These are phyloP conservation scores for Teratosphaeria epicoccoides DNA, from an alignment of 2,329 filamentous ascomycete species.

Conservation along the genomic window DNA sequence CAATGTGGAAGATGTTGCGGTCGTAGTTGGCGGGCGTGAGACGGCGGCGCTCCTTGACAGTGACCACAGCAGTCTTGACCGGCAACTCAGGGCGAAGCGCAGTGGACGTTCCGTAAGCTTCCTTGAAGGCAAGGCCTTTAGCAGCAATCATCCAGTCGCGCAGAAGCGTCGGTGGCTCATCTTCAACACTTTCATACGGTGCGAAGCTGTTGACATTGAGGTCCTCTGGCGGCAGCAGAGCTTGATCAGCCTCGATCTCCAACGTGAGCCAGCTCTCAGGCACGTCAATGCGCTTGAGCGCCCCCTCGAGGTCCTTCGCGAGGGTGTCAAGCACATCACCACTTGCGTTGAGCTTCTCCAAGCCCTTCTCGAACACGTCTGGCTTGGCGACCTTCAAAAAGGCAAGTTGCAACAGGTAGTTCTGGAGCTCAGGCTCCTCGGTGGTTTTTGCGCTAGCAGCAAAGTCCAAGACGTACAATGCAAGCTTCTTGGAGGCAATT, in stretches of 20 bases:
- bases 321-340: constrained; percentile 53
- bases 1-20: constrained; percentile 99
- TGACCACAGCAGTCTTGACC: constrained; percentile 76
- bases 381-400: constrained; percentile 71
- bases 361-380: constrained; percentile 49
- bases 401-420: constrained; percentile 64
- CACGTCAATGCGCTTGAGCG: constrained; percentile 62
- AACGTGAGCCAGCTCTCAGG: constrained; percentile 70
- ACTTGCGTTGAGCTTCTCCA: constrained; percentile 57
- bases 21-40: constrained; percentile 83
- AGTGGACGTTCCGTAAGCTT: constrained; percentile 69
- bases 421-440: constrained; percentile 50
- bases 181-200: constrained; percentile 64
- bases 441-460: constrained; percentile 57
- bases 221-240: constrained; percentile 48
- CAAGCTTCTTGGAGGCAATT: constrained; percentile 57
- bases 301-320: constrained; percentile 50
- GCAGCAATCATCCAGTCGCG: constrained; percentile 74
- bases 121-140: constrained; percentile 85
- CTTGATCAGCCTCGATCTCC: constrained; percentile 46
- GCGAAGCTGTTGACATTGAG: constrained; percentile 74
- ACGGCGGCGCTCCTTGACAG: constrained; percentile 89
- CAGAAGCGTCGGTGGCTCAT: constrained; percentile 55
- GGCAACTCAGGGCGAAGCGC: constrained; percentile 74
- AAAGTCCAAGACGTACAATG: constrained; percentile 67